Base-by-base conservation (phyloP, 441 rosid species). In the Croton laevigatus region DNA sequence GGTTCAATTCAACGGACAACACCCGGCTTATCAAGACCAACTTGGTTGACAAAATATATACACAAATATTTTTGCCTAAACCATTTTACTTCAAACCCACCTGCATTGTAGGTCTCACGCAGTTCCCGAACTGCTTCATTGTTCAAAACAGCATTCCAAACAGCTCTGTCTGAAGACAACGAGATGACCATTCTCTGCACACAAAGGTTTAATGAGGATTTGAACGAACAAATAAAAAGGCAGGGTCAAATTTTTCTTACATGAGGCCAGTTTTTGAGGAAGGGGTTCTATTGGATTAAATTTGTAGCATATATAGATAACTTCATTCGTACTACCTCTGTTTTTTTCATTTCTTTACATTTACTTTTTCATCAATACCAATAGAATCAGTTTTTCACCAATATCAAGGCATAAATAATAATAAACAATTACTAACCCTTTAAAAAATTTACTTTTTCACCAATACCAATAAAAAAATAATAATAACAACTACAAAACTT, bases 141-240 rank as follows among this genome's bases (percentile, higher is more conserved):
- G 62, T 81, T 90, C 85, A 90, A 71, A 75, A 94, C 96, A 40
- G 97, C 98, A 80, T 88, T 80, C 97, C 97, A 92, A 27, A 94
- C 94, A 79, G 91, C 89, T 75, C 52, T 79, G 70, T 94, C 99
- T 11, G 97, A 89, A 60, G 97, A 81, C 73, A 94, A 64, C 1
- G 99, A 91, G 72, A 85, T 42, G 32, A 95, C 99, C 95, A 91
- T 95, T 78, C 81, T 88, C 98, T 93, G 84, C 79, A 71, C 16
- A 59, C 63, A 46, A 14, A 22, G 53, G 52, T 46, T 42, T 23
- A 46, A 10, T 44, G 36, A 60, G 6, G 53, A 37, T 27, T 23
- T 11, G 8, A 13, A 8, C 12, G 48, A 22, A 34, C 36, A 40
- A 22, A 9, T 20, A 20, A 46, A 16, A 27, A 20, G 20, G 11